Evolutionary conservation across 1,284 basidiomycete genomes (phyloP), one percentile per base, ranked within the genome.

Genomic region (Takashimella tepidaria): DNA sequence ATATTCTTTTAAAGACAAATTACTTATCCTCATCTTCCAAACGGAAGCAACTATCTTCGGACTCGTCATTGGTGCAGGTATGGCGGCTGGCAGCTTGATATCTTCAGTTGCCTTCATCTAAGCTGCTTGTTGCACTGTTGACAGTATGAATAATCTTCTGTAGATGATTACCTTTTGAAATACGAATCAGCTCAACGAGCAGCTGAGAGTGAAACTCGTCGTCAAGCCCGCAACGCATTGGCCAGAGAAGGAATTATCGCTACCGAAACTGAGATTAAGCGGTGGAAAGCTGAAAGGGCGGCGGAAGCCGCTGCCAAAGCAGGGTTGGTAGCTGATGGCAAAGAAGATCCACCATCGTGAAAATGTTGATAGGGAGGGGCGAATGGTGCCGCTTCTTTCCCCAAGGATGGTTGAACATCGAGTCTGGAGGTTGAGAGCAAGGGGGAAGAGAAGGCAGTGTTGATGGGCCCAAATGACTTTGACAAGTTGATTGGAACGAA

Each of bases 261-360:
- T 4, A 90, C 88, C 6, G 89, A 92, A 73, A 83, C 84, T 10
- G 88, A 88, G 64, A 91, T 92, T 45, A 79, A 83, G 41, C 84
- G 83, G 68, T 92, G 89, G 89, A 85, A 82, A 67, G 80, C 78
- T 20, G 77, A 76, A 57, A 72, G 68, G 61, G 77, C 78, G 50
- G 73, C 63, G 40, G 59, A 67, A 8, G 31, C 31, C 10, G 31
- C 31, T 37, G 16, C 31, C 16, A 8, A 37, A 37, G 31, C 31
- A 16, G 31, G 31, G 16, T 37, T 37, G 31, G 31, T 16, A 16
- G 8, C 31, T 8, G 31, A 37, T 16, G 31, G 31, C 10, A 37
- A 37, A 16, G 31, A 16, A 8, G 31, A 37, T 8, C 31, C 8
- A 37, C 31, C 31, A 8, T 37, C 31, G 31, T 37, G 31, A 37